A percentile compares a stretch with the other conserved stretches of the same genome.
phyloP scores from a whole-genome alignment of 2,329 filamentous ascomycete species.

The Talaromyces sp. region DNA sequence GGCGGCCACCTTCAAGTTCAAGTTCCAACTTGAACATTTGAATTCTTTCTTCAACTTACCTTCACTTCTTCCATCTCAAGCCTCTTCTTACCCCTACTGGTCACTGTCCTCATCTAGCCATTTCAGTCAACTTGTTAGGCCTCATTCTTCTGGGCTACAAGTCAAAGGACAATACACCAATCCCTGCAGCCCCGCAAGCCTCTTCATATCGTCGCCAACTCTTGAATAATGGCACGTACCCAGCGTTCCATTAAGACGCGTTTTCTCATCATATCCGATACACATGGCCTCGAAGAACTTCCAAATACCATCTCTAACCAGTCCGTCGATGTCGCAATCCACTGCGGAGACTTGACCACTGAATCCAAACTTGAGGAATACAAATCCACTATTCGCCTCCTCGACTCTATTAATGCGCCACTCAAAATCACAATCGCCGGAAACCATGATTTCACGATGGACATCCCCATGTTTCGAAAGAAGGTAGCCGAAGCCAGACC shows the following conservation, averaged over 20 bases:
- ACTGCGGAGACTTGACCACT: not conserved
- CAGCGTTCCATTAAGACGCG: not conserved
- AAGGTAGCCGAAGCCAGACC: constrained; percentile 33
- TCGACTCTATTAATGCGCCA: constrained; percentile 49
- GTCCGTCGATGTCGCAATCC: not conserved
- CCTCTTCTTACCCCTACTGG: too few relatives aligned
- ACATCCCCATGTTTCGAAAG: constrained; percentile 40
- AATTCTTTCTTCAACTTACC: too few relatives aligned
- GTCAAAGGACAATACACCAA: too few relatives aligned
- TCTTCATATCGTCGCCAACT: too few relatives aligned
- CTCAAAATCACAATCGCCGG: constrained; percentile 60
- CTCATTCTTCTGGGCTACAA: too few relatives aligned
- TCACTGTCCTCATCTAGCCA: too few relatives aligned
- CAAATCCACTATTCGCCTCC: constrained; percentile 25
- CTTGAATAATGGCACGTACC: not conserved
- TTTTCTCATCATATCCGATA: constrained; percentile 1
- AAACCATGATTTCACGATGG: constrained; percentile 56
- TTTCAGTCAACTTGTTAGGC: too few relatives aligned
- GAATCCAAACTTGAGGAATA: not conserved
- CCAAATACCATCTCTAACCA: not conserved
- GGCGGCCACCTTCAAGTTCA: too few relatives aligned
- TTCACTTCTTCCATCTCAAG: too few relatives aligned
- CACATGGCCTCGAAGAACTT: not conserved
- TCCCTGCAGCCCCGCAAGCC: too few relatives aligned
- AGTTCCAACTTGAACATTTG: too few relatives aligned